phyloP scores from a whole-genome alignment of 441 rosid species.

The Bruguiera hainesii region DNA sequence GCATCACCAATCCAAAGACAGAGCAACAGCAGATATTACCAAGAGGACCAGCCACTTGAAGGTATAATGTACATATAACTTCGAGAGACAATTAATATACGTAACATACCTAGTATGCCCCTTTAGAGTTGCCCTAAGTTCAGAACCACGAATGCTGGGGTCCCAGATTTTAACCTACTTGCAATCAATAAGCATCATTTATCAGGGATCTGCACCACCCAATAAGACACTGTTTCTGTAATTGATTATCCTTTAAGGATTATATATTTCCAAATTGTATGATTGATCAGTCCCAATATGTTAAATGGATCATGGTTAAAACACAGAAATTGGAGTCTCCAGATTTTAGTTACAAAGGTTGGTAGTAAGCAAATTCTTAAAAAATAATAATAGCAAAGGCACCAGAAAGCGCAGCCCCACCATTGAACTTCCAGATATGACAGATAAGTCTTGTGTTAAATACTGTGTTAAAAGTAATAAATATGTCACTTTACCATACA shows the following conservation, averaged over 20 bases:
- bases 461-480: slow-evolving; percentile 9
- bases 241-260: not conserved
- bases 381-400: not conserved
- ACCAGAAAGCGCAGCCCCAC: not conserved
- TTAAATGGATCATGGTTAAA: too few species aligned
- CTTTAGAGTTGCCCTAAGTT: slow-evolving; percentile 89
- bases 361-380: too few species aligned
- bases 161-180: slow-evolving; percentile 98
- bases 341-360: not conserved
- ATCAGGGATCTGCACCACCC: slow-evolving; percentile 16
- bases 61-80: slow-evolving; percentile 6
- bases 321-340: not conserved
- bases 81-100: slow-evolving; percentile 12
- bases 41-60: slow-evolving; percentile 17
- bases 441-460: not conserved
- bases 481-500: slow-evolving; percentile 55
- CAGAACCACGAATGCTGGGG: slow-evolving; percentile 97
- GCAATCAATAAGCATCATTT: slow-evolving; percentile 13
- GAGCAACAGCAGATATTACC: slow-evolving; percentile 9
- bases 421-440: slow-evolving; percentile 10
- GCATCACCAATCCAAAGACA: slow-evolving; percentile 23
- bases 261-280: not conserved
- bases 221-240: not conserved
- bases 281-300: not conserved
- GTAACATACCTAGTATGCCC: slow-evolving; percentile 77